Evolutionary conservation across 139 green algal genomes (phyloP).

Genomic region (Volvox reticuliferus): DNA sequence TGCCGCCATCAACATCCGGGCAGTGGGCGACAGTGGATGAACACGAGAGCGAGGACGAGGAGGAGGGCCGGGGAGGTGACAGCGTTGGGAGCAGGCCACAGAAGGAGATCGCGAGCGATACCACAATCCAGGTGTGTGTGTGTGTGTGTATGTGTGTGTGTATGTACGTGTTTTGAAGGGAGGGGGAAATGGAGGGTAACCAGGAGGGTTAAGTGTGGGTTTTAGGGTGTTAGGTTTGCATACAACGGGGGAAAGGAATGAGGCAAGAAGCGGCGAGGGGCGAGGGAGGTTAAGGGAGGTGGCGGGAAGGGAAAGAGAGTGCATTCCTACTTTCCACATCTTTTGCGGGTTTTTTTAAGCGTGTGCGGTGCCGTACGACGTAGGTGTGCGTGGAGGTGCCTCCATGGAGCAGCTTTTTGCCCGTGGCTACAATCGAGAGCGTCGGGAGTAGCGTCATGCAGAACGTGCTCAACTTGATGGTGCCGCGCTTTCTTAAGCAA

Average conservation of each 20-base stretch:
- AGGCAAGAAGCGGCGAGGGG: neutral
- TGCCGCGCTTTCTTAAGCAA: conserved; percentile 88
- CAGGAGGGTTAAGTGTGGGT: neutral
- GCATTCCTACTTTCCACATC: neutral
- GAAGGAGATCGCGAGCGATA: conserved; percentile 64
- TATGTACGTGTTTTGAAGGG: neutral
- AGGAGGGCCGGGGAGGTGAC: neutral
- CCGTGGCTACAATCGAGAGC: conserved; percentile 40
- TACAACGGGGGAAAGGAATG: neutral
- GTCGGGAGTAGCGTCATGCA: conserved; percentile 75
- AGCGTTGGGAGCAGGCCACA: neutral
- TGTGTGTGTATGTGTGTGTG: neutral
- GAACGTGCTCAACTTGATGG: conserved; percentile 74
- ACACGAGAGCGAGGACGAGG: neutral
- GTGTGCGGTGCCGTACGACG: neutral
- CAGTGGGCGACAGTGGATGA: no score
- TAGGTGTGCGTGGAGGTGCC: conserved; percentile 61
- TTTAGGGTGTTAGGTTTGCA: neutral
- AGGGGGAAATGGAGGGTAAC: neutral
- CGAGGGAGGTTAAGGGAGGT: neutral
- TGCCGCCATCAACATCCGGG: neutral
- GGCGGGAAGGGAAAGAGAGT: neutral
- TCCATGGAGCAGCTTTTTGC: conserved; percentile 53
- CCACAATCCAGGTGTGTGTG: conserved; percentile 56
- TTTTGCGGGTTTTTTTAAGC: neutral